Evolutionary conservation across 768 basidiomycete species (phyloP).

Genomic region (Hydnomerulius pinastri): DNA sequence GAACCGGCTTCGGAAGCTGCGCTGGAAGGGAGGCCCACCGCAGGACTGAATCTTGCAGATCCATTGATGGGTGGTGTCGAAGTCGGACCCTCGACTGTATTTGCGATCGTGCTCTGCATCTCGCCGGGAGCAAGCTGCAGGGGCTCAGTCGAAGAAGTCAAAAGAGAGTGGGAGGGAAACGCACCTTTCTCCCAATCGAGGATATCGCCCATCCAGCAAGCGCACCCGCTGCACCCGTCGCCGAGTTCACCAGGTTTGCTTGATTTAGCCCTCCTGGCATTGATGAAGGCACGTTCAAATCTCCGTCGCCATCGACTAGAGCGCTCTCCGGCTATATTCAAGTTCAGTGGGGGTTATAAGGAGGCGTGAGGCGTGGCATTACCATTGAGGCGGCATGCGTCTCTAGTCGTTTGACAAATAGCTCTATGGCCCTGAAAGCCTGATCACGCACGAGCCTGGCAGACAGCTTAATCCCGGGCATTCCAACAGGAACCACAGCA

Average conservation of each 20-base stretch:
- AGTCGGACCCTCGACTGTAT: constrained; percentile 39
- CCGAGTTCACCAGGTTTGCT: constrained; percentile 69
- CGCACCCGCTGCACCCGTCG: constrained; percentile 88
- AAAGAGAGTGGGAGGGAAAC: neutral
- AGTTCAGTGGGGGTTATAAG: neutral
- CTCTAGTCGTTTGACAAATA: constrained; percentile 85
- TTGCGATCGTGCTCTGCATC: constrained; percentile 64
- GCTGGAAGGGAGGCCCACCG: neutral
- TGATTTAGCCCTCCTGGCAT: constrained; percentile 31
- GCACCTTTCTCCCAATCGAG: constrained; percentile 80
- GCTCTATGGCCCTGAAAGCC: constrained; percentile 89
- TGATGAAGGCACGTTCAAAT: constrained; percentile 29
- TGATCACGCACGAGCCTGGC: constrained; percentile 89
- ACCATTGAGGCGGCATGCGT: constrained; percentile 83
- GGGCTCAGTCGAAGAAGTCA: neutral
- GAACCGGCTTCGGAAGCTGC: constrained; percentile 15
- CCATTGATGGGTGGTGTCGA: constrained; percentile 40
- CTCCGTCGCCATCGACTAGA: constrained; percentile 38
- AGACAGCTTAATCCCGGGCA: neutral
- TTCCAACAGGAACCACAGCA: neutral
- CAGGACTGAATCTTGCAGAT: neutral
- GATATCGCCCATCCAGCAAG: constrained; percentile 97
- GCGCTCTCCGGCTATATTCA: constrained; percentile 57
- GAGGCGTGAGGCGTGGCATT: constrained; percentile 18
- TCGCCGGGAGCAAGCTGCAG: constrained; percentile 70